phyloP scores from a whole-genome alignment of 2,329 filamentous ascomycete genomes.

The Talaromyces islandicus region DNA sequence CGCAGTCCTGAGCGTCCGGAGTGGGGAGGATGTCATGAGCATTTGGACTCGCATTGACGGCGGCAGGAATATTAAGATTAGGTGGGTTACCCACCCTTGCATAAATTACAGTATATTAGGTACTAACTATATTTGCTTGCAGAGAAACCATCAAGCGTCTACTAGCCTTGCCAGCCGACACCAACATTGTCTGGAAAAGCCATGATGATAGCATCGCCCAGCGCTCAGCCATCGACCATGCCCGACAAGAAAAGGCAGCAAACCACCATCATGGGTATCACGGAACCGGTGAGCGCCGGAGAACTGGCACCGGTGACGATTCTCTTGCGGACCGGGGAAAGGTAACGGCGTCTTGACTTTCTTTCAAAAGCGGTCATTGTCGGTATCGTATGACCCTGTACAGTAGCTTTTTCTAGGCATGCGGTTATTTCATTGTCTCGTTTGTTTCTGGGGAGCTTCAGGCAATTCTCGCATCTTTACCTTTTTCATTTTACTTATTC shows the following conservation, averaged over 20 bases:
- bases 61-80: slow-evolving; percentile 90
- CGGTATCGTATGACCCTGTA: slow-evolving; percentile 13
- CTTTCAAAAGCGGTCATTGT: slow-evolving; percentile 7
- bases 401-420: slow-evolving; percentile 34
- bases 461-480: slow-evolving; percentile 33
- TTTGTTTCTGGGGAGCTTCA: slow-evolving; percentile 28
- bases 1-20: slow-evolving; percentile 86
- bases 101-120: background rate
- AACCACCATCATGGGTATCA: slow-evolving; percentile 28
- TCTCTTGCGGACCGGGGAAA: slow-evolving; percentile 38
- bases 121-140: slow-evolving; percentile 21
- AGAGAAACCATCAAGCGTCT: slow-evolving; percentile 93
- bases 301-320: slow-evolving; percentile 38
- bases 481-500: no score
- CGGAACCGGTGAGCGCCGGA: slow-evolving; percentile 35
- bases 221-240: slow-evolving; percentile 82
- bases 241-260: slow-evolving; percentile 71
- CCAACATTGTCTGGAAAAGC: slow-evolving; percentile 89
- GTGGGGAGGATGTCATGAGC: slow-evolving; percentile 93
- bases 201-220: slow-evolving; percentile 95
- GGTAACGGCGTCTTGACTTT: slow-evolving; percentile 25
- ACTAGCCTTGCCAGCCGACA: slow-evolving; percentile 78
- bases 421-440: slow-evolving; percentile 22
- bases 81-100: slow-evolving; percentile 47
- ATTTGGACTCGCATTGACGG: slow-evolving; percentile 96